Base-by-base conservation (phyloP, 1,139 yeast species). In the Kodamaea arcana region DNA sequence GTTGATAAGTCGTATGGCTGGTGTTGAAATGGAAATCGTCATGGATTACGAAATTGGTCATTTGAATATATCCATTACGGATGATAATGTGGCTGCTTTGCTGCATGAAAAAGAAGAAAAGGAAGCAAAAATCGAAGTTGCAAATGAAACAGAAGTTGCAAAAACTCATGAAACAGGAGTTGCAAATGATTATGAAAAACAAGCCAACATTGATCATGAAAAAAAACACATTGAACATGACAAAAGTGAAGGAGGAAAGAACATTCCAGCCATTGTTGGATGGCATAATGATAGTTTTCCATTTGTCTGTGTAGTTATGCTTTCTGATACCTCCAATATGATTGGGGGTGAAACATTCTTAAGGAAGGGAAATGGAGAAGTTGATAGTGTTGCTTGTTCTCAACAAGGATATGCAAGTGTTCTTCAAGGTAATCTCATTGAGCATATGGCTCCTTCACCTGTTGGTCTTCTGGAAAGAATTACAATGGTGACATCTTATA, bases 261-360 rank as follows among this genome's bases (percentile, higher is more conserved):
- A 68, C 21, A 61, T 72, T 32, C 76, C 76, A 14, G 78, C 76
- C 27, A 62, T 74, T 31, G 78, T 74, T 20, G 72, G 75, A 18
- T 77, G 82, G 83, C 82, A 77, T 56, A 52, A 61, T 36, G 83
- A 77, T 51, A 68, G 78, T 24, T 75, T 74, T 37, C 82, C 81
- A 9, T 74, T 74, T 52, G 82, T 77, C n/a, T 76, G 81, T 54
- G 82, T 77, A 13, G 59, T 77, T 35, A 77, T 77, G 83, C 51
- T 77, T 27, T 68, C 77, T 27, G 81, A 75, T 47, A 75, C 82
- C n/a, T 45, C 70, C 9, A 54, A 60, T 27, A 75, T 77, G 82
- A 57, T 70, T 51, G 82, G 81, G 14, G 82, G 82, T 31, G 81
- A 75, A 48, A 77, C 83, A 3, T 63, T 72, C 15, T 59, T 73